Evolutionary conservation across 2,329 filamentous ascomycete genomes (phyloP).

Genomic region (Teratosphaeriaceae sp.): DNA sequence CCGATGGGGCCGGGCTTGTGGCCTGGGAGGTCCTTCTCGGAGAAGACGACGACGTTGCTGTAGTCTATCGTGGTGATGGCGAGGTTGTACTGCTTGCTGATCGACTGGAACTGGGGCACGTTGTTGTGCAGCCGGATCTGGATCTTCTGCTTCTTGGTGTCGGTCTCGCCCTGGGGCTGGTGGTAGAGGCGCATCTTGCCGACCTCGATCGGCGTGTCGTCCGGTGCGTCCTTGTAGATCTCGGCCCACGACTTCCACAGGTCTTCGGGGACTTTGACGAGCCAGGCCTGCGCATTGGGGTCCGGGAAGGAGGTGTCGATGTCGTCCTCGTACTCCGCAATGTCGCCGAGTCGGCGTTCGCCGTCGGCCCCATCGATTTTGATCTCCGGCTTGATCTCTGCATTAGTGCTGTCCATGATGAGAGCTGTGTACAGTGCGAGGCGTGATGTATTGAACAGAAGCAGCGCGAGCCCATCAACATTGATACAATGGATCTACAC

Average conservation of each 20-base stretch:
- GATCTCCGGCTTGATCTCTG: constrained; percentile 20
- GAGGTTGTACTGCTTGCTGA: constrained; percentile 87
- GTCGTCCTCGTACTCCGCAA: constrained; percentile 29
- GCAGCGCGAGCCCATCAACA: too few relatives aligned
- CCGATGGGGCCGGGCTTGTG: constrained; percentile 11
- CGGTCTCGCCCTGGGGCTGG: constrained; percentile 14
- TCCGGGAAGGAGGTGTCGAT: constrained; percentile 25
- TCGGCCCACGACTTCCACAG: constrained; percentile 74
- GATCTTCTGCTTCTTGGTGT: constrained; percentile 44
- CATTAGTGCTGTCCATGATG: constrained; percentile 4
- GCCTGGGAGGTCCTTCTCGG: constrained; percentile 83
- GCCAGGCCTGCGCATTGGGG: constrained; percentile 42
- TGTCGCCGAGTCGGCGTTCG: constrained; percentile 10
- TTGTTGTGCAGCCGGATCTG: constrained; percentile 59
- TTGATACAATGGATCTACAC: background rate
- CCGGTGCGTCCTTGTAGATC: constrained; percentile 61
- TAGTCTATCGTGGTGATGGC: constrained; percentile 62
- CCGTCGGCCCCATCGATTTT: constrained; percentile 16
- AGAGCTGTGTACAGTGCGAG: background rate
- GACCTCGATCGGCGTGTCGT: constrained; percentile 62
- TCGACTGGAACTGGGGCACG: constrained; percentile 59
- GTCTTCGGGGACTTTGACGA: constrained; percentile 71
- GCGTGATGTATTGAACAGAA: too few relatives aligned
- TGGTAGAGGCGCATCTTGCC: constrained; percentile 58
- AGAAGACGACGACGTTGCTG: constrained; percentile 85